A percentile compares a stretch with the other conserved stretches of the same genome.
These are phyloP conservation scores for Stachybotrys echinatus DNA, from an alignment of 2,329 filamentous ascomycete species.

Conservation along the genomic window DNA sequence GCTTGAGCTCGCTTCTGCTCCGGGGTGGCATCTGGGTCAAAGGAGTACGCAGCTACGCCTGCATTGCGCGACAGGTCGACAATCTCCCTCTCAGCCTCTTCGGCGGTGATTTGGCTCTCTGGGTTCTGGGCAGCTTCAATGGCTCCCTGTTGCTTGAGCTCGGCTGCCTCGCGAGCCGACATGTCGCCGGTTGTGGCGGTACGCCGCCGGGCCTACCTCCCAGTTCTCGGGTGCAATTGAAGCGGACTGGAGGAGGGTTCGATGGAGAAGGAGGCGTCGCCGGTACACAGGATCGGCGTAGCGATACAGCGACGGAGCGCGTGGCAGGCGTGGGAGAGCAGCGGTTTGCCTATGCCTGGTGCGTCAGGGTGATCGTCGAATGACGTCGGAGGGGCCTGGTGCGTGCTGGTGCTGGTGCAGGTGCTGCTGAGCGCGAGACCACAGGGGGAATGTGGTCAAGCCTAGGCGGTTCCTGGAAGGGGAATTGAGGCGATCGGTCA, in stretches of 20 bases:
- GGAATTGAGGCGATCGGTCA: background rate
- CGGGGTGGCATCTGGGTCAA: slow-evolving; percentile 77
- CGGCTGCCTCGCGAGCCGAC: slow-evolving; percentile 34
- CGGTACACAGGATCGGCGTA: background rate
- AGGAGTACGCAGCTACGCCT: slow-evolving; percentile 75
- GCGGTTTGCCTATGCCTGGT: background rate
- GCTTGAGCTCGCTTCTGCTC: slow-evolving; percentile 82
- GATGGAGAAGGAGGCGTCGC: slow-evolving; percentile 12
- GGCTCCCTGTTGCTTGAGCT: slow-evolving; percentile 78
- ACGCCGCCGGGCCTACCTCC: slow-evolving; percentile 2
- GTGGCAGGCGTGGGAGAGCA: background rate
- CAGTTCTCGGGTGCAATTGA: slow-evolving; percentile 11
- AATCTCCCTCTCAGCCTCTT: slow-evolving; percentile 68
- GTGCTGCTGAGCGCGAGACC: no score
- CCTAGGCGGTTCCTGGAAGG: background rate
- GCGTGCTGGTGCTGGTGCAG: background rate
- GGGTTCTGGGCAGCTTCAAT: slow-evolving; percentile 73
- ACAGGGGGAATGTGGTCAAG: no score
- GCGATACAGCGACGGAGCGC: background rate
- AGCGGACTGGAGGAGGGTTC: slow-evolving; percentile 8
- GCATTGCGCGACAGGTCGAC: slow-evolving; percentile 73
- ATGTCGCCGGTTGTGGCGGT: slow-evolving; percentile 19
- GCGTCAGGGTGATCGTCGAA: background rate
- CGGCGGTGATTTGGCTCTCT: slow-evolving; percentile 59
- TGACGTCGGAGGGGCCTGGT: background rate